Base-by-base conservation (phyloP, 2,329 filamentous ascomycete species). In the Fusarium sp. region DNA sequence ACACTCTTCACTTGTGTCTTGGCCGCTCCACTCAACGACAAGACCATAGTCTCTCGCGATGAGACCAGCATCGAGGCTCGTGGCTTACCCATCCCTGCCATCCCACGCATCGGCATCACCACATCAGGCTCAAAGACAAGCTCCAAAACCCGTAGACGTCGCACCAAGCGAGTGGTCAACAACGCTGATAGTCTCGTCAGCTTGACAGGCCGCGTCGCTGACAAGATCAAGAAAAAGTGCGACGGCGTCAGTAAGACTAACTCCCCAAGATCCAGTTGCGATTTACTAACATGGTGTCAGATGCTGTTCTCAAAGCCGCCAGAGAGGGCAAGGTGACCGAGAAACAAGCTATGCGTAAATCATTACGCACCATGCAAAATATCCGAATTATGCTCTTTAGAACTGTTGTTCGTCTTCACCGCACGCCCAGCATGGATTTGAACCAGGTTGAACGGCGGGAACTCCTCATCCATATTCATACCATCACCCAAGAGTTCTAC, bases 241-340 rank as follows among this genome's bases (percentile, higher is more conserved):
- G 12, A 32, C 7, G 38, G 38, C 3, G 62, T 62, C 4, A 15
- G 59, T 58, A 58, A n/a, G 58, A 19, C 4, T 5, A 28, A 0
- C 5, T 12, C 8, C 2, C 3, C 1, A 5, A 31, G 11, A 1
- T 3, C 15, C 10, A 12, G 4, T 3, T 4, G 1, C 13, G 31
- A 13, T 1, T 13, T 1, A 2, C 32, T 48, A 11, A 62, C 51
- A 4, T 5, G 0, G 28, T 12, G 7, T 1, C 3, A 61, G 58
- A 29, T 2, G 8, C 10, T 4, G 11, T 31, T 15, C 0, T 62
- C 0, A 6, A 35, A 7, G n/a, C 6, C 2, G 32, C 12, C 0
- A 32, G 32, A 4, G 19, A 2, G 5, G 53, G 8, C 8, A 2
- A 1, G 2, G 3, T 25, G 6, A 24, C 51, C 8, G n/a, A 3